Evolutionary conservation across 2,329 filamentous ascomycete genomes (phyloP).

Genomic region (Fusarium aywerte): DNA sequence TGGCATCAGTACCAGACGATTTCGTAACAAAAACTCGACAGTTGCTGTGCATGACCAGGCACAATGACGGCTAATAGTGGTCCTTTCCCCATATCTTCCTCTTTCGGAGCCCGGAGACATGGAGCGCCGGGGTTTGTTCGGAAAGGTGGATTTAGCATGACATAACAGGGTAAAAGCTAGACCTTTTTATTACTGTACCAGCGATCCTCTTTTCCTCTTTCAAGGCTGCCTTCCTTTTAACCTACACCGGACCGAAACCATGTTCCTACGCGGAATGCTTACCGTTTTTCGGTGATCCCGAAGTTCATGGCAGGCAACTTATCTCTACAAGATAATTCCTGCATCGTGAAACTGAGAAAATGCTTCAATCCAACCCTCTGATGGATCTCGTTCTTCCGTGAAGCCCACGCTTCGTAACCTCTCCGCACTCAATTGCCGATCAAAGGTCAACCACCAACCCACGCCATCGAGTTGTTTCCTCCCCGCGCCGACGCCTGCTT

Average conservation of each 20-base stretch:
- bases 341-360: conserved; percentile 5
- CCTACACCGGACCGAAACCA: background rate
- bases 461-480: conserved; percentile 55
- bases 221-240: background rate
- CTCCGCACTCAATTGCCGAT: conserved; percentile 58
- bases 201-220: background rate
- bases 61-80: conserved; percentile 33
- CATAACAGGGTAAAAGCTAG: conserved; percentile 17
- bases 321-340: background rate
- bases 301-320: background rate
- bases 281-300: background rate
- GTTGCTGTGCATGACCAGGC: conserved; percentile 1
- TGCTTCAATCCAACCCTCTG: conserved; percentile 35
- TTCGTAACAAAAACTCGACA: conserved; percentile 45
- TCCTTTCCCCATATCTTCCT: background rate
- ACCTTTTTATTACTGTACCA: background rate
- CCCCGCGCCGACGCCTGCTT: conserved; percentile 52
- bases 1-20: conserved; percentile 40
- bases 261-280: background rate
- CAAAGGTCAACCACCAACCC: conserved; percentile 60
- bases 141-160: conserved; percentile 23
- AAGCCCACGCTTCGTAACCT: conserved; percentile 55
- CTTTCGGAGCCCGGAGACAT: conserved; percentile 20
- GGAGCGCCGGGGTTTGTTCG: conserved; percentile 22
- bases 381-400: conserved; percentile 51